Evolutionary conservation across 441 rosid genomes (phyloP), one percentile per base, ranked within the genome.

Genomic region (Populus hybrid): DNA sequence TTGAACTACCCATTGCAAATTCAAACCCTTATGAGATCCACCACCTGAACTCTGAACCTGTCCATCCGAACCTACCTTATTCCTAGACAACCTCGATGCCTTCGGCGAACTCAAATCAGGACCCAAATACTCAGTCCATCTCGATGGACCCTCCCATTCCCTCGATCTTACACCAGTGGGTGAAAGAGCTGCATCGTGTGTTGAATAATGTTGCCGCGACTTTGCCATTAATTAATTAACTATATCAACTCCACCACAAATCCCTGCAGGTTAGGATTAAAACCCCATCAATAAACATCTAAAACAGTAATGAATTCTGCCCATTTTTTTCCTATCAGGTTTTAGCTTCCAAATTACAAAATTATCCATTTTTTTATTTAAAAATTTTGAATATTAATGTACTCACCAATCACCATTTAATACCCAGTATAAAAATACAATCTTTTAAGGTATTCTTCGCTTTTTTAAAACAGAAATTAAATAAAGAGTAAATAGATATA

Each of bases 51-150:
- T 89, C 84, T 86, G 95, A 76, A 79, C 86, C 81, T 90, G 91
- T 59, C 92, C 98, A 80, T 95, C 97, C 74, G 86, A 77, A 65
- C 68, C 68, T 82, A 84, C 85, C 66, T 67, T 80, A 69, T 87
- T 87, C 85, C 92, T 89, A 30, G 97, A 89, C 80, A 85, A 78
- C 81, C 89, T 81, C 53, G 88, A 80, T 9, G 92, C 71, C 65
- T 84, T 72, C 18, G 95, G 87, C 76, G 95, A 83, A 75, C 79
- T 82, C 86, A 82, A 81, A 59, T 93, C 99, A 67, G 94, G 91
- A 80, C 98, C 94, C 75, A 96, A 89, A 76, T 96, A 96, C 84
- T 96, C 98, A 6, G 92, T 91, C 99, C 99, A 96, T 78, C 99
- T 85, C 0, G 91, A 92, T 28, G 94, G 98, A 77, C 98, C 97